These are phyloP conservation scores for Auricularia sp. DNA, from an alignment of 768 basidiomycete species.

Conservation along the genomic window DNA sequence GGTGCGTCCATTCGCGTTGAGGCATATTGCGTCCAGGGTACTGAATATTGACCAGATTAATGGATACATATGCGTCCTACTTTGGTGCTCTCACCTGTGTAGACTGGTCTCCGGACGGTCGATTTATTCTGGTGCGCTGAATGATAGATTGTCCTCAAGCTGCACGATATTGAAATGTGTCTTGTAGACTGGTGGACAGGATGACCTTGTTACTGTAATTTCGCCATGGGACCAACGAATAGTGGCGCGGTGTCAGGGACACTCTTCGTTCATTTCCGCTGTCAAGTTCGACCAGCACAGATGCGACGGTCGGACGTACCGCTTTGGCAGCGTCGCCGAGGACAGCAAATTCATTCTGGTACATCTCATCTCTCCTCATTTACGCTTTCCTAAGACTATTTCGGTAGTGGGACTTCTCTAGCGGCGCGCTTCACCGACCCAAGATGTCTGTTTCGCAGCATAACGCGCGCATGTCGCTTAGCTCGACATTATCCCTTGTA, in stretches of 20 bases:
- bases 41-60: slow-evolving; percentile 43
- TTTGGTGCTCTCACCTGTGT: slow-evolving; percentile 87
- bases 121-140: slow-evolving; percentile 70
- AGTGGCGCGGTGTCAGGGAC: slow-evolving; percentile 93
- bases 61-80: slow-evolving; percentile 90
- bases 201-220: slow-evolving; percentile 89
- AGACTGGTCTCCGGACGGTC: slow-evolving; percentile 91
- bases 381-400: not conserved
- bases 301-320: slow-evolving; percentile 82
- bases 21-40: not conserved
- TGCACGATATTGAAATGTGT: slow-evolving; percentile 1
- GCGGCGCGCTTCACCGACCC: slow-evolving; percentile 81
- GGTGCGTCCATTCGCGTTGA: slow-evolving; percentile 38
- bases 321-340: slow-evolving; percentile 93
- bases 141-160: slow-evolving; percentile 7
- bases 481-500: slow-evolving; percentile 67
- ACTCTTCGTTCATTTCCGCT: slow-evolving; percentile 85
- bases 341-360: slow-evolving; percentile 92
- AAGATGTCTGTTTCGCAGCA: slow-evolving; percentile 63
- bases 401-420: slow-evolving; percentile 86
- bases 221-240: slow-evolving; percentile 92
- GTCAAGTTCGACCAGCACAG: slow-evolving; percentile 85
- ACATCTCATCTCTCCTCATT: slow-evolving; percentile 17
- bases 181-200: slow-evolving; percentile 84
- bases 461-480: slow-evolving; percentile 59